A percentile compares a stretch with the other conserved stretches of the same genome.
Conservation (phyloP, 2,329 filamentous ascomycete species). For the Parascedosporium putredinis region DNA sequence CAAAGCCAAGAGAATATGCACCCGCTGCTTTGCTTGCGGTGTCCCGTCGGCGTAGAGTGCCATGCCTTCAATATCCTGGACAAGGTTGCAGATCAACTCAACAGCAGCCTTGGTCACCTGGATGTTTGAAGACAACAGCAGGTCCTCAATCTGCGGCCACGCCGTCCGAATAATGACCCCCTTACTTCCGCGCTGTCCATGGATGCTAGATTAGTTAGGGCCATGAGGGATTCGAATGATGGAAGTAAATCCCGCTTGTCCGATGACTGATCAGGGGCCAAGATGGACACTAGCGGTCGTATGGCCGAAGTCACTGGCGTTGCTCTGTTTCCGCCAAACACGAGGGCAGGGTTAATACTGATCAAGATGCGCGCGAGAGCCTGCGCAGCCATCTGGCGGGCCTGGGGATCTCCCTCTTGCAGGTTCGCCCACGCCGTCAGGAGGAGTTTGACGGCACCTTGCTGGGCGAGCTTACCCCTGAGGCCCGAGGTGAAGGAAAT, state of each 20-base stretch:
- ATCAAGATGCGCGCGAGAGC: constrained; percentile 79
- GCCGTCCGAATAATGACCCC: constrained; percentile 61
- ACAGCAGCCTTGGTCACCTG: constrained; percentile 73
- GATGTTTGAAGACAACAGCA: constrained; percentile 65
- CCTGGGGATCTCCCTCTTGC: constrained; percentile 34
- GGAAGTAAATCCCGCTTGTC: constrained; percentile 71
- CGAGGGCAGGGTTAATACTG: constrained; percentile 70
- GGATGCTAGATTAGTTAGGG: constrained; percentile 87
- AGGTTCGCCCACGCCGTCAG: constrained; percentile 60
- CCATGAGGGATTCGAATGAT: constrained; percentile 81
- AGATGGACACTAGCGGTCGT: constrained; percentile 65
- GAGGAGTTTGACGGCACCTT: constrained; percentile 83
- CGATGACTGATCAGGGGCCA: constrained; percentile 51
- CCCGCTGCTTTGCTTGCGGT: constrained; percentile 56
- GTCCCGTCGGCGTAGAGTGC: constrained; percentile 59
- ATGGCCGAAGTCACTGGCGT: constrained; percentile 71
- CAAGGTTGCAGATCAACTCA: constrained; percentile 86
- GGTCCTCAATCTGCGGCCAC: constrained; percentile 72
- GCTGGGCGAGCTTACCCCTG: constrained; percentile 74
- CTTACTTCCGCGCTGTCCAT: constrained; percentile 56
- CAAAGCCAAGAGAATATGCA: constrained; percentile 79
- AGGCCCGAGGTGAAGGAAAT: constrained; percentile 64
- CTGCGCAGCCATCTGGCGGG: constrained; percentile 58
- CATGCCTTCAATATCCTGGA: constrained; percentile 56
- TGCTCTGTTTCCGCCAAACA: constrained; percentile 70